phyloP scores from a whole-genome alignment of 2,329 filamentous ascomycete species.

The Botrytis squamosa region DNA sequence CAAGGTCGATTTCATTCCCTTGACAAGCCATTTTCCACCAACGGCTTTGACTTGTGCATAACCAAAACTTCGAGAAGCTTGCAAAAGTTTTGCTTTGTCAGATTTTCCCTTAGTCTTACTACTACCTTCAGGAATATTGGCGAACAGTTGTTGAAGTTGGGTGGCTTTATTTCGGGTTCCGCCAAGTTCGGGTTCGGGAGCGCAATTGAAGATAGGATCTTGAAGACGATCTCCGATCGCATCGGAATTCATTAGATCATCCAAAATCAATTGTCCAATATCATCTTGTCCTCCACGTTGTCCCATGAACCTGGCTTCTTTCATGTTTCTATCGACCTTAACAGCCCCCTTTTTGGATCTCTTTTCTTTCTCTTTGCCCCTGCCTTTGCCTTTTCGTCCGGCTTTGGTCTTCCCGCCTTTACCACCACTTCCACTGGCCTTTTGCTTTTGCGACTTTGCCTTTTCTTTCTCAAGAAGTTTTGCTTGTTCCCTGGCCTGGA shows the following conservation, averaged over 20 bases:
- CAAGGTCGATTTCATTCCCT: conserved; percentile 48
- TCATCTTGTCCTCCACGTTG: conserved; percentile 23
- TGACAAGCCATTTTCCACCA: conserved; percentile 44
- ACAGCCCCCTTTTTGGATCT: conserved; percentile 12
- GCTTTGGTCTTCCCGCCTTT: conserved; percentile 15
- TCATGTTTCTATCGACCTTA: conserved; percentile 18
- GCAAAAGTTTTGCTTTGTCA: conserved; percentile 42
- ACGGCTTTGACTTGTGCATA: conserved; percentile 39
- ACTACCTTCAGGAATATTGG: conserved; percentile 32
- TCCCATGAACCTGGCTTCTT: background rate
- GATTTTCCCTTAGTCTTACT: conserved; percentile 24
- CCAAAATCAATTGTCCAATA: conserved; percentile 29
- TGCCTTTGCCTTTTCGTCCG: conserved; percentile 22
- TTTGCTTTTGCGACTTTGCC: conserved; percentile 29
- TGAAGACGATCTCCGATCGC: conserved; percentile 30
- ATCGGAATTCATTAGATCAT: conserved; percentile 28
- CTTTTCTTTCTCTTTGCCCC: conserved; percentile 16
- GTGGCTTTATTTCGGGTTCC: conserved; percentile 26
- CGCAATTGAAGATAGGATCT: conserved; percentile 28
- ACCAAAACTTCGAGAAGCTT: conserved; percentile 46
- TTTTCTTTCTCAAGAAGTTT: conserved; percentile 28
- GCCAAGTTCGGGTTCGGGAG: conserved; percentile 27
- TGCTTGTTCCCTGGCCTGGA: conserved; percentile 19
- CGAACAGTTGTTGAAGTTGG: conserved; percentile 33
- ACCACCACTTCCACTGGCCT: background rate